Evolutionary conservation across 768 basidiomycete genomes (phyloP), one percentile per base, ranked within the genome.

Genomic region (Russula earlei): DNA sequence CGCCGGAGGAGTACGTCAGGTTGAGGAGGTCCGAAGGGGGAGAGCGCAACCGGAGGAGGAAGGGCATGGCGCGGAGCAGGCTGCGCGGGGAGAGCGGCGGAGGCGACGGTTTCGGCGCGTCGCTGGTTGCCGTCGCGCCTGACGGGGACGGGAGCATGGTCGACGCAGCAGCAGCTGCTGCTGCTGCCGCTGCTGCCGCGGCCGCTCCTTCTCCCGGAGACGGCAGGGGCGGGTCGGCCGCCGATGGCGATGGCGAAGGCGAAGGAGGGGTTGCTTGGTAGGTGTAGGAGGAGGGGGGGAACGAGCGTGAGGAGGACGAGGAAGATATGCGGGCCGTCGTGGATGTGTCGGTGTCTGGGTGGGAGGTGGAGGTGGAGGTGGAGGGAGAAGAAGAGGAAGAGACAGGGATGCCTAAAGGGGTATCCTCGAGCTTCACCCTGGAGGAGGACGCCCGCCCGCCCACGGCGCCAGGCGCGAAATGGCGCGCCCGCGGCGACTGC

Each of bases 391-490:
- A n/a, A 12, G 41, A 9, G 19, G 36, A 5, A 31, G 52, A 42
- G 41, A 17, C 12, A 17, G 27, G 5, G 1, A 15, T 48, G 25
- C 57, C 47, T 33, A 58, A 51, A 51, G 57, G 57, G 36, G 41
- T 58, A 45, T 58, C 52, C 24, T 58, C 57, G 27, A 58, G 40
- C 42, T 12, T 58, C 47, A 58, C 27, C 22, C 22, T 58, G 5
- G 57, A 58, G 46, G 57, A 58, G 24, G 57, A 54, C 11, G 57
- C 56, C n/a, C n/a, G n/a, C n/a, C n/a, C n/a, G n/a, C n/a, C n/a
- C 50, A 36, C 46, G 27, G 25, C 19, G 3, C 15, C 12, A 12
- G 25, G 12, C 24, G 51, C 27, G 5, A 22, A 29, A 22, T 20
- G 20, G 27, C 25, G 51, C 46, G 20, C 25, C 14, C 20, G 45